Conservation (phyloP, 495 filamentous ascomycete genomes). For the Thermothielavioides terrestris region DNA sequence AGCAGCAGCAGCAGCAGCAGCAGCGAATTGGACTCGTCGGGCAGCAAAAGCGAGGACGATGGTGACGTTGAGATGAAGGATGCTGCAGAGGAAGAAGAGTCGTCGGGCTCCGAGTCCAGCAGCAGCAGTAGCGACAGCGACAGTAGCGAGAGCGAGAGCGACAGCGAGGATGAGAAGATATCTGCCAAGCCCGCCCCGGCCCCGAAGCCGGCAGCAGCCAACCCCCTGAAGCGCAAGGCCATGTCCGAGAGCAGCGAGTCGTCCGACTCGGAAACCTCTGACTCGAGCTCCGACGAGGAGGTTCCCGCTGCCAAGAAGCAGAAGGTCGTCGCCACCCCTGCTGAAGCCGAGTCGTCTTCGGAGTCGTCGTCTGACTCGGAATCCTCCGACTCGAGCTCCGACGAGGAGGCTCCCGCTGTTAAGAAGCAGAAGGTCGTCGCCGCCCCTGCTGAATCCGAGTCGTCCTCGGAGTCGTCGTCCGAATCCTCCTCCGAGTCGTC, state of each 20-base stretch:
- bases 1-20: slow-evolving; percentile 32
- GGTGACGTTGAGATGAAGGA: slow-evolving; percentile 38
- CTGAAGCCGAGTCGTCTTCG: slow-evolving; percentile 34
- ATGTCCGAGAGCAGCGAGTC: slow-evolving; percentile 32
- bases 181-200: slow-evolving; percentile 28
- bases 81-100: background rate
- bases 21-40: slow-evolving; percentile 57
- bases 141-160: slow-evolving; percentile 38
- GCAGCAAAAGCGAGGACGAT: slow-evolving; percentile 78
- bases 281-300: slow-evolving; percentile 22
- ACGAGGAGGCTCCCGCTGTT: no score
- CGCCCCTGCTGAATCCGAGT: slow-evolving; percentile 17
- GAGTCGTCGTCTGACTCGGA: slow-evolving; percentile 23
- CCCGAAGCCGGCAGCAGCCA: slow-evolving; percentile 18
- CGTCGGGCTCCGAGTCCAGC: slow-evolving; percentile 13
- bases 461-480: slow-evolving; percentile 27
- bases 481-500: slow-evolving; percentile 41
- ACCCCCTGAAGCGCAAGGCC: slow-evolving; percentile 58
- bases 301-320: slow-evolving; percentile 23
- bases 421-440: no score
- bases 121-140: slow-evolving; percentile 42
- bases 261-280: slow-evolving; percentile 21
- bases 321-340: slow-evolving; percentile 21
- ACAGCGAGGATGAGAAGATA: slow-evolving; percentile 49
- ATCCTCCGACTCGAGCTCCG: slow-evolving; percentile 17